Percentiles rank a stretch among this genome's conserved stretches.
Evolutionary conservation across 108 stramenopile genomes (phyloP).

Genomic region (Pseudonitzschia pungens): DNA sequence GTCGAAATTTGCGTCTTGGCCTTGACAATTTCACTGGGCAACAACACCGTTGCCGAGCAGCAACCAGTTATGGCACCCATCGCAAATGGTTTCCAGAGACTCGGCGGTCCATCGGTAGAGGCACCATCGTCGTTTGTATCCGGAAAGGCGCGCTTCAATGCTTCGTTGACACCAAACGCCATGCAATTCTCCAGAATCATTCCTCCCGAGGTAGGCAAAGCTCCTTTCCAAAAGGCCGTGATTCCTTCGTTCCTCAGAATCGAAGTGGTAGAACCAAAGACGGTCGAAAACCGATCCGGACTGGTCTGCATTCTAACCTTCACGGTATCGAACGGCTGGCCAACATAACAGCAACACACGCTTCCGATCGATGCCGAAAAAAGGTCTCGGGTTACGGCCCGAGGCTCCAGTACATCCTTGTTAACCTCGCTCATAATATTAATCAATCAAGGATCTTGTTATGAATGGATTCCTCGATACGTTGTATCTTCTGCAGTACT

Average conservation of each 20-base stretch:
- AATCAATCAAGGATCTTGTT: not conserved
- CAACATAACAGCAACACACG: conserved; percentile 76
- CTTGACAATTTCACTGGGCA: conserved; percentile 87
- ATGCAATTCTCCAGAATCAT: conserved; percentile 89
- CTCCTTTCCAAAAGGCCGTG: conserved; percentile 75
- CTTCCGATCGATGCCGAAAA: conserved; percentile 85
- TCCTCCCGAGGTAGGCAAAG: conserved; percentile 83
- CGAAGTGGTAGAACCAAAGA: conserved; percentile 41
- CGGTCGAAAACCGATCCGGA: conserved; percentile 48
- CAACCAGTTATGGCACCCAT: conserved; percentile 87
- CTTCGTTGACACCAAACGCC: conserved; percentile 92
- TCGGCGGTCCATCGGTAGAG: conserved; percentile 49
- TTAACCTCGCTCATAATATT: not conserved
- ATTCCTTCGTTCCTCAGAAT: conserved; percentile 69
- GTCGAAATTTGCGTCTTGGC: conserved; percentile 85
- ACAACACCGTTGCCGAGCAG: conserved; percentile 71
- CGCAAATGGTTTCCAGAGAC: conserved; percentile 74
- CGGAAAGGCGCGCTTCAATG: conserved; percentile 84
- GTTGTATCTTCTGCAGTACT: too few relatives aligned
- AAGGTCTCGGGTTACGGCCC: conserved; percentile 76
- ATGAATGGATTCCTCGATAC: too few relatives aligned
- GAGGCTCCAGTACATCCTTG: conserved; percentile 37
- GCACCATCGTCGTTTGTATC: conserved; percentile 39
- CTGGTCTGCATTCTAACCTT: conserved; percentile 87
- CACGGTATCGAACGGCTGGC: conserved; percentile 87